These are phyloP conservation scores for Hanseniaspora mollemarum DNA, from an alignment of 805 yeast genomes.

Conservation along the genomic window DNA sequence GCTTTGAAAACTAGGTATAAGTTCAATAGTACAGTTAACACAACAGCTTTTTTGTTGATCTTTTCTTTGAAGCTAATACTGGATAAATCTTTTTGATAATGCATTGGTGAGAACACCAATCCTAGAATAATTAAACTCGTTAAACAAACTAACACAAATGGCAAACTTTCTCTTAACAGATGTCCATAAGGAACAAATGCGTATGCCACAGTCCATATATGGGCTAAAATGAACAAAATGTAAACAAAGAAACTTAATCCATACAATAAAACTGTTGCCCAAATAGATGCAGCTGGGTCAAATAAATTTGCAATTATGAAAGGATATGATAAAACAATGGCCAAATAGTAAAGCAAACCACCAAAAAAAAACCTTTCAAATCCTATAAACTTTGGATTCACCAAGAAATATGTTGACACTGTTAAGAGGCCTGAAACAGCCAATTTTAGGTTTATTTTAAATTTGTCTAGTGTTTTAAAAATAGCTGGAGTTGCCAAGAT, in stretches of 20 bases:
- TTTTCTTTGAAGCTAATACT: background rate
- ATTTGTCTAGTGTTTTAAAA: constrained; percentile 22
- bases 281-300: constrained; percentile 24
- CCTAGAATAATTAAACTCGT: constrained; percentile 46
- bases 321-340: constrained; percentile 56
- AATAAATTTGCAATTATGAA: constrained; percentile 45
- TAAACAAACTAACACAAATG: constrained; percentile 52
- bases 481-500: constrained; percentile 44
- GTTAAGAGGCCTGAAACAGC: constrained; percentile 25
- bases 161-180: constrained; percentile 76
- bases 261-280: constrained; percentile 46
- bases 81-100: background rate
- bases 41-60: background rate
- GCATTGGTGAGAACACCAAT: constrained; percentile 24
- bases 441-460: constrained; percentile 20
- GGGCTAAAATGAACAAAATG: constrained; percentile 55
- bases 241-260: constrained; percentile 39
- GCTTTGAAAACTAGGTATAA: constrained; percentile 20
- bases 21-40: constrained; percentile 17
- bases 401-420: constrained; percentile 26
- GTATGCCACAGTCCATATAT: constrained; percentile 95
- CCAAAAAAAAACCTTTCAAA: constrained; percentile 40
- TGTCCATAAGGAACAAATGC: constrained; percentile 97
- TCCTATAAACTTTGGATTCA: constrained; percentile 21
- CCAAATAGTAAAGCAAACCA: constrained; percentile 54